phyloP scores from a whole-genome alignment of 2,329 filamentous ascomycete species.

The Fusarium pseudonygamai region DNA sequence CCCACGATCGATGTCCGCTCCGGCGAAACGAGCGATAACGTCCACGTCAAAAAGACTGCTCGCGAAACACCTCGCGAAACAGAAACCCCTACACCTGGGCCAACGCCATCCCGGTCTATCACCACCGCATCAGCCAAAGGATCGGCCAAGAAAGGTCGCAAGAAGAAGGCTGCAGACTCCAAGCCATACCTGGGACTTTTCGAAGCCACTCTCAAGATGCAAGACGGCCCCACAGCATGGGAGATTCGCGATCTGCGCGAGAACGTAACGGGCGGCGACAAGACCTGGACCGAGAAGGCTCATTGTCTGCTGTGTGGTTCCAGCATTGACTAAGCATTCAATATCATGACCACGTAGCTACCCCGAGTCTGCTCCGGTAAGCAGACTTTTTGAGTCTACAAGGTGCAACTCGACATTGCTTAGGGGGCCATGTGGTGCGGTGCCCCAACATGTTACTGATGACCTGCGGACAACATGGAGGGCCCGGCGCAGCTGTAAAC shows the following conservation, averaged over 20 bases:
- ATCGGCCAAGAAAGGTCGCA: constrained; percentile 49
- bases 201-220: constrained; percentile 59
- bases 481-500: not conserved
- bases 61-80: constrained; percentile 45
- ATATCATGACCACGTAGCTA: not conserved
- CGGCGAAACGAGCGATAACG: constrained; percentile 53
- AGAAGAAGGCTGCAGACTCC: constrained; percentile 50
- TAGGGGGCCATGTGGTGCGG: not conserved
- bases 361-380: constrained; percentile 9
- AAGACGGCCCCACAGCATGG: constrained; percentile 58
- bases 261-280: constrained; percentile 58
- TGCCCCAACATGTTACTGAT: constrained; percentile 1
- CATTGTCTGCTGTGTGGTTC: constrained; percentile 61
- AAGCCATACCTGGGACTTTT: constrained; percentile 64
- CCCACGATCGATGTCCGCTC: constrained; percentile 64
- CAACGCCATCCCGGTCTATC: constrained; percentile 38
- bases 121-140: constrained; percentile 40
- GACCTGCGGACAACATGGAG: not conserved
- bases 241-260: constrained; percentile 63
- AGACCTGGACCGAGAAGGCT: constrained; percentile 61
- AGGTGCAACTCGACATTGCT: constrained; percentile 7
- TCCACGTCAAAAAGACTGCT: constrained; percentile 50
- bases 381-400: constrained; percentile 15
- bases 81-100: constrained; percentile 46
- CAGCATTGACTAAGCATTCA: constrained; percentile 53